Conservation (phyloP, 2,329 filamentous ascomycete genomes). For the Sporothrix globosa region DNA sequence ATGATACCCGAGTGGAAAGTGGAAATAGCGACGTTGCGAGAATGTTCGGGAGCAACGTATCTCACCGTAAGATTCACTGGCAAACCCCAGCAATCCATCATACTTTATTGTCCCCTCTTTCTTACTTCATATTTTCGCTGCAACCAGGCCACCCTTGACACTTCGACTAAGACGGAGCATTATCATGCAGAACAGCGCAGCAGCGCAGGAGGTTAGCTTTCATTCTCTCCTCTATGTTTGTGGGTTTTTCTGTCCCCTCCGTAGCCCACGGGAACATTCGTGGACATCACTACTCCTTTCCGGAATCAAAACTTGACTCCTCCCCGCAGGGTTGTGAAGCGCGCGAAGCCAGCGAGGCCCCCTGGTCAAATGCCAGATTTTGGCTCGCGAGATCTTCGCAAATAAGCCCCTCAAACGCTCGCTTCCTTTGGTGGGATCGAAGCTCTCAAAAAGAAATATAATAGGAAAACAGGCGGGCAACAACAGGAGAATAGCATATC, state of each 20-base stretch:
- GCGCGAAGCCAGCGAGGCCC: not conserved
- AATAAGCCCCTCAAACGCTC: too few relatives aligned
- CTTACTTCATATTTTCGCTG: not conserved
- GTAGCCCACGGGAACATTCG: too few relatives aligned
- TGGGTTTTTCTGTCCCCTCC: not conserved
- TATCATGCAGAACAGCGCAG: slow-evolving; percentile 5
- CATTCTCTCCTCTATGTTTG: not conserved
- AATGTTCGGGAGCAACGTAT: not conserved
- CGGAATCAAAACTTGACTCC: not conserved
- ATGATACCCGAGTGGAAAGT: slow-evolving; percentile 10
- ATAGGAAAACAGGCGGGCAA: not conserved
- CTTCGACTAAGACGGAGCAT: slow-evolving; percentile 12
- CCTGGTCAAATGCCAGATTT: too few relatives aligned
- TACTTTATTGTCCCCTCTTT: not conserved
- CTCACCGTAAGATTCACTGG: not conserved
- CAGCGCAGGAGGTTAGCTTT: slow-evolving; percentile 12
- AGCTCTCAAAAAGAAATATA: not conserved
- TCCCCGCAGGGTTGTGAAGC: slow-evolving; percentile 19
- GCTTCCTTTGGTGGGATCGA: not conserved
- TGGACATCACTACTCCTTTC: not conserved
- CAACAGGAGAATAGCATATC: not conserved
- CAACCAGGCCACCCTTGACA: not conserved
- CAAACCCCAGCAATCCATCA: not conserved
- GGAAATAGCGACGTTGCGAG: too few relatives aligned
- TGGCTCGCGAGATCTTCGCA: too few relatives aligned